Conservation (phyloP, 176 grass and related monocot species). For the Aegilops bicornis region DNA sequence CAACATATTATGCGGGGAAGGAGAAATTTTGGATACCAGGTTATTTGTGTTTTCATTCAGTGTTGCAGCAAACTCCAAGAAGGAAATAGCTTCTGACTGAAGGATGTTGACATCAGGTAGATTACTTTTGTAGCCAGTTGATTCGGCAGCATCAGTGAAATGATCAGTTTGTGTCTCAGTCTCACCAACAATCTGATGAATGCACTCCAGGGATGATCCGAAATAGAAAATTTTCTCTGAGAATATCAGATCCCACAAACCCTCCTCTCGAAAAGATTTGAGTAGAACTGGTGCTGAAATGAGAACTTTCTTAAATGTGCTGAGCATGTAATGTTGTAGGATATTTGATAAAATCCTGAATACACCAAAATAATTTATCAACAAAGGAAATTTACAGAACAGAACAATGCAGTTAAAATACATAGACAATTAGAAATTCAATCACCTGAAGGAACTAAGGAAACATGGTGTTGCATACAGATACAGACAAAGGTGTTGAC, state of each 20-base stretch:
- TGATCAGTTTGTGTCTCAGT: constrained; percentile 24
- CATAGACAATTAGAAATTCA: background rate
- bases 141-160: constrained; percentile 33
- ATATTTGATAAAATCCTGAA: constrained; percentile 89
- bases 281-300: constrained; percentile 85
- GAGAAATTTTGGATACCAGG: constrained; percentile 56
- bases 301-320: constrained; percentile 90
- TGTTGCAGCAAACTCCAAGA: constrained; percentile 96
- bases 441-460: background rate
- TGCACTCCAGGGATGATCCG: constrained; percentile 45
- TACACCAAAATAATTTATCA: constrained; percentile 6
- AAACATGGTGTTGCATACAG: background rate
- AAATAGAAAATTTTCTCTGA: constrained; percentile 97
- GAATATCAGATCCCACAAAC: constrained; percentile 93
- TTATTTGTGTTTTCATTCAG: constrained; percentile 85
- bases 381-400: constrained; percentile 25
- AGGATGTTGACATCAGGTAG: constrained; percentile 53
- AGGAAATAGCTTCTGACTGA: constrained; percentile 94
- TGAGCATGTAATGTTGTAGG: constrained; percentile 85
- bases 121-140: constrained; percentile 36
- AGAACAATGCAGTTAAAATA: background rate
- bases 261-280: constrained; percentile 77
- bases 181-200: constrained; percentile 28
- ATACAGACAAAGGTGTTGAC: background rate
- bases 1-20: constrained; percentile 13